These are phyloP conservation scores for Yamadazyma diospyri DNA, from an alignment of 1,139 yeast species.

Conservation along the genomic window DNA sequence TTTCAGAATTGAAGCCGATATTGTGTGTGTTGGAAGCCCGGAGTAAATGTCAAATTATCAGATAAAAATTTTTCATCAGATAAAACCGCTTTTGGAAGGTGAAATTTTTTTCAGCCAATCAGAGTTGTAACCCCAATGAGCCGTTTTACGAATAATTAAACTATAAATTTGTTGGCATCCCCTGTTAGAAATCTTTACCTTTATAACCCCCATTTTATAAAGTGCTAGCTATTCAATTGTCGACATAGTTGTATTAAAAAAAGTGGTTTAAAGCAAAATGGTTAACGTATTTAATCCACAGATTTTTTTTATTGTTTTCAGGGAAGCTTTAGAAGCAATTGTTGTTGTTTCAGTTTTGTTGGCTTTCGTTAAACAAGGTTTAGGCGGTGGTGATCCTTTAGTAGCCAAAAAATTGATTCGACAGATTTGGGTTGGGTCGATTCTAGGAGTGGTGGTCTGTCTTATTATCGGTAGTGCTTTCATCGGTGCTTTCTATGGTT, in stretches of 20 bases:
- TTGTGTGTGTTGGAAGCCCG: slow-evolving; percentile 2
- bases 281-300: slow-evolving; percentile 50
- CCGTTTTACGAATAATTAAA: slow-evolving; percentile 1
- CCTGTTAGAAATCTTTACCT: slow-evolving; percentile 6
- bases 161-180: slow-evolving; percentile 1
- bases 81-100: slow-evolving; percentile 3
- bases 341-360: slow-evolving; percentile 85
- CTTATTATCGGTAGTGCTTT: slow-evolving; percentile 78
- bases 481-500: slow-evolving; percentile 76
- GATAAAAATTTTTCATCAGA: slow-evolving; percentile 5
- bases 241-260: not conserved
- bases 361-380: slow-evolving; percentile 85
- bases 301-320: slow-evolving; percentile 78
- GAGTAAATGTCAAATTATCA: slow-evolving; percentile 2
- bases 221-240: not conserved
- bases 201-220: slow-evolving; percentile 9
- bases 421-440: slow-evolving; percentile 82
- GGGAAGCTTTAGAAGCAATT: slow-evolving; percentile 89
- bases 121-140: not conserved
- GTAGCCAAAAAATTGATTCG: slow-evolving; percentile 58
- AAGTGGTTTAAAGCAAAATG: slow-evolving; percentile 8
- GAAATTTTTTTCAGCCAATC: slow-evolving; percentile 1
- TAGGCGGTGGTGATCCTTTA: slow-evolving; percentile 52
- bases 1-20: too few relatives aligned
- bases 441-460: slow-evolving; percentile 69